Base-by-base conservation (phyloP, 768 basidiomycete species). In the Leccinum uliginosum region DNA sequence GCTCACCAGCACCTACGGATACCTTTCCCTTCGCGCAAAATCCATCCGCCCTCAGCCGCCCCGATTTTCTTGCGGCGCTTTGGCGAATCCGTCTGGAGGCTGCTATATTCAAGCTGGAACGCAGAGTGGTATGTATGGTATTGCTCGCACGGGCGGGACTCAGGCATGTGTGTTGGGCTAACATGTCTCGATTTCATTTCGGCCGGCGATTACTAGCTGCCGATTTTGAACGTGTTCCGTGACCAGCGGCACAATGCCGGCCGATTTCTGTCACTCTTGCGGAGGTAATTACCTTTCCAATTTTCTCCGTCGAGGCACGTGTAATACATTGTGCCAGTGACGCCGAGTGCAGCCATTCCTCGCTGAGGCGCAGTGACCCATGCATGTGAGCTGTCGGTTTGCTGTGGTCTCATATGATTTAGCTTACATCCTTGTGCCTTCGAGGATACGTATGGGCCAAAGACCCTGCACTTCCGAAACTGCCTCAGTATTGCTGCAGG, bases 31-130 rank as follows among this genome's bases (percentile, higher is more conserved):
- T n/a, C 12, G 4, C 43, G 10, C 19, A 38, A 1, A 46, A 44
- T n/a, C 14, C 12, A n/a, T 3, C 6, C 14, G 7, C 51, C 11
- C 14, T 15, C 38, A 50, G 23, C 21, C 7, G 23, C 17, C 58
- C 65, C 6, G 53, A 62, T 21, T 58, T 59, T 27, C 49, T 66
- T n/a, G 58, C 50, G 10, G 56, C 50, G 10, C 54, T 66, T 15
- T 67, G 65, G 65, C 52, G 50, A 38, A 14, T 59, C 43, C 58
- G 60, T 6, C 60, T 67, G 26, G 57, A 65, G 30, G 48, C 57
- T 3, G 65, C 58, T 5, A 60, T 67, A 49, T 66, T 62, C 55
- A 19, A 46, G 27, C 30, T 67, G 4, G 65, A 67, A n/a, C 62
- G 65, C 34, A 62, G 55, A 58, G 62, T 55, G 56, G 65, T 67